Evolutionary conservation across 371 early-diverging fungal genomes (phyloP), one percentile per base, ranked within the genome.

Genomic region (Thermomucor indicae-seudaticae): DNA sequence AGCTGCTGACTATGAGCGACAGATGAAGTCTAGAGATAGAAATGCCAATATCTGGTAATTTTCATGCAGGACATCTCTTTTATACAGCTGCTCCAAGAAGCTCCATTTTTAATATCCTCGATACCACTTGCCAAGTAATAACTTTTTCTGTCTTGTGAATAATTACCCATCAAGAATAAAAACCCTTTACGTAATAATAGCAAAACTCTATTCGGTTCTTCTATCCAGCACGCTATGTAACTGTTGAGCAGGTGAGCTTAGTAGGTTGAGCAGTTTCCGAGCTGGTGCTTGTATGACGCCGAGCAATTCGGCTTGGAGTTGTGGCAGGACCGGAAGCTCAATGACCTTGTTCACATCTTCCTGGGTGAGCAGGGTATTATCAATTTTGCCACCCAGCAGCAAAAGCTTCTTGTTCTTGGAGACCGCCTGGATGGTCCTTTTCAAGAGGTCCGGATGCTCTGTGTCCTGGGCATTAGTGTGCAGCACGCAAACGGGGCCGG

Each of bases 321-420:
- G 65, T 34, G 80, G 62, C 48, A 81, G 54, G 10, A 74, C 70
- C 47, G 85, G 83, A 53, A 85, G 67, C 24, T 80, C 66, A 6
- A 79, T 67, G 7, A 83, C 65, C 66, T 72, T 72, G 53, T 66
- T 62, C 41, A 80, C 73, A 56, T 78, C 83, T 10, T 64, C 66
- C 25, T 78, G 68, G 19, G 72, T 79, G 43, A 83, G 59, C 39
- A 83, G 51, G 2, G 70, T 51, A 37, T 74, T 58, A 37, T 85
- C 85, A 12, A 85, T 50, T 61, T 77, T 78, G 53, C 85, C 85
- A 35, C 85, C 85, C 35, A 85, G 65, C 27, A 85, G 49, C 23
- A 80, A 51, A 53, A 85, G 60, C 57, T 85, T 85, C 49, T 72
- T 77, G 64, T 85, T 71, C 64, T 83, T 83, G 54, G 67, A 60